Evolutionary conservation across 1,284 basidiomycete species (phyloP).

Genomic region (Ustilago loliicola): DNA sequence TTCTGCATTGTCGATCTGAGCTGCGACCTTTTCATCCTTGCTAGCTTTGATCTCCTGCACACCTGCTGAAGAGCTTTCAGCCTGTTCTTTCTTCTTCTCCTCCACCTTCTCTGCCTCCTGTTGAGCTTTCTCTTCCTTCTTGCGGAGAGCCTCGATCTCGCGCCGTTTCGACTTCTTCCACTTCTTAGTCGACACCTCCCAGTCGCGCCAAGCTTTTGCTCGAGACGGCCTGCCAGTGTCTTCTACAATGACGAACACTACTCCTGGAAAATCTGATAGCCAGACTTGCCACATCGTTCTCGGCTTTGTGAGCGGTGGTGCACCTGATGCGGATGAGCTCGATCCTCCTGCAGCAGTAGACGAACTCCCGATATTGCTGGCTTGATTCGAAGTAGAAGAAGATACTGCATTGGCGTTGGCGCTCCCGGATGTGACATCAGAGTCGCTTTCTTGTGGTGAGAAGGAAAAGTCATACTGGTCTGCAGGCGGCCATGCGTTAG

Average conservation of each 20-base stretch:
- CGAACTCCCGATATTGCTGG: not conserved
- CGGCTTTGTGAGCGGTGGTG: conserved; percentile 49
- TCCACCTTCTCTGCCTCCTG: not conserved
- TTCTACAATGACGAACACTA: conserved; percentile 55
- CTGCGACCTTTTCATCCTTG: not conserved
- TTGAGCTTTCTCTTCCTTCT: conserved; percentile 12
- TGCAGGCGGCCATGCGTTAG: conserved; percentile 39
- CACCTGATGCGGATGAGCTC: conserved; percentile 31
- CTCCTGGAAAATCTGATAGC: conserved; percentile 49
- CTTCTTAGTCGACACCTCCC: conserved; percentile 41
- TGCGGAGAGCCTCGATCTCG: conserved; percentile 25
- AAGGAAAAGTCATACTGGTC: conserved; percentile 33
- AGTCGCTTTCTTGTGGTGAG: not conserved
- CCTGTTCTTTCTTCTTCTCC: not conserved
- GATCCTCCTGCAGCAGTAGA: conserved; percentile 10
- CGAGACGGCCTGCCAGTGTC: conserved; percentile 49
- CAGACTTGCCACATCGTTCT: conserved; percentile 56
- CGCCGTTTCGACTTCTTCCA: conserved; percentile 41
- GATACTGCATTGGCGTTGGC: conserved; percentile 3
- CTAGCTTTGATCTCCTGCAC: not conserved
- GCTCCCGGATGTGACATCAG: not conserved
- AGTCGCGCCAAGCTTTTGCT: conserved; percentile 50
- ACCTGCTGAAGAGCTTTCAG: not conserved
- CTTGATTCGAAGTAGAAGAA: conserved; percentile 6
- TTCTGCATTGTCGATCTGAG: not conserved